Conservation (phyloP, 2,329 filamentous ascomycete species). For the Ploettnerulaceae sp. region DNA sequence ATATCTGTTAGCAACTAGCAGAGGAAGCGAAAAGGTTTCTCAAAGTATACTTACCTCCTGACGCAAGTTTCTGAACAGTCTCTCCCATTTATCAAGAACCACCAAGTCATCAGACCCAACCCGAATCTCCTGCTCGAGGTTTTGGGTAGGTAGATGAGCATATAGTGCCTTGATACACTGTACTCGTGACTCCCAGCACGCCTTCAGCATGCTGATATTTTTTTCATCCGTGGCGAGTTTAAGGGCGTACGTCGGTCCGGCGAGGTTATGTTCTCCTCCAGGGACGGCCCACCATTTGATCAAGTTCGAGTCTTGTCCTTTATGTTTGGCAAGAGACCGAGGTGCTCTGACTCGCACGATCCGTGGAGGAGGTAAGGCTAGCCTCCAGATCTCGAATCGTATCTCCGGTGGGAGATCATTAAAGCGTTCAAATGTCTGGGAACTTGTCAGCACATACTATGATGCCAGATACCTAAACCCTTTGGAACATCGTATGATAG, state of each 20-base stretch:
- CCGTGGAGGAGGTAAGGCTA: background rate
- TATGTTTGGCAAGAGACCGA: background rate
- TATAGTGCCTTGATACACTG: background rate
- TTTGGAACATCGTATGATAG: too few species aligned
- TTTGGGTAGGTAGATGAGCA: background rate
- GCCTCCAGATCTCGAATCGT: background rate
- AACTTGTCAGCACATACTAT: too few species aligned
- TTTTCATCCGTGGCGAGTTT: background rate
- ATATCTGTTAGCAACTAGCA: too few species aligned
- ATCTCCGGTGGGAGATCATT: background rate
- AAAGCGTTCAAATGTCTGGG: too few species aligned
- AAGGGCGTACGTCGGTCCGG: background rate
- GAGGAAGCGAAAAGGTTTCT: too few species aligned
- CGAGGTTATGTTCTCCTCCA: background rate
- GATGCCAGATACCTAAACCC: too few species aligned
- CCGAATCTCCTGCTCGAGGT: background rate
- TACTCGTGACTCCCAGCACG: background rate
- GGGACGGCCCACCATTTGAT: too few species aligned
- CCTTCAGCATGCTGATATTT: background rate
- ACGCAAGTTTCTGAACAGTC: too few species aligned
- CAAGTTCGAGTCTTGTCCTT: background rate
- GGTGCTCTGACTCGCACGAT: background rate
- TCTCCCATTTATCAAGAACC: background rate
- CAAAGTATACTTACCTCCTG: too few species aligned
- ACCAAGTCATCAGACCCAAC: background rate